Base-by-base conservation (phyloP, 1,284 basidiomycete species). In the Athelia sp. region DNA sequence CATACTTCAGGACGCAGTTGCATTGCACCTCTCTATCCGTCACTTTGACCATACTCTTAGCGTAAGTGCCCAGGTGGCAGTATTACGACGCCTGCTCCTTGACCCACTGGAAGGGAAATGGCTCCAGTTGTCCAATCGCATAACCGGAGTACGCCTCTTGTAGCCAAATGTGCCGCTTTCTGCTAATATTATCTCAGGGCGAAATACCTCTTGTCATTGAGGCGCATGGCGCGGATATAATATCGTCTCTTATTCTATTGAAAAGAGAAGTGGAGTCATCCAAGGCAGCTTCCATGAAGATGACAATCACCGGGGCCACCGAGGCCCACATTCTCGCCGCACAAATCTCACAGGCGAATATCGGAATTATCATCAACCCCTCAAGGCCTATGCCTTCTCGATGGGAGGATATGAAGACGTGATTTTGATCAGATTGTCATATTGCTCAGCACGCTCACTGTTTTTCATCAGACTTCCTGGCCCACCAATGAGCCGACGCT, bases 301-400 rank as follows among this genome's bases (percentile, higher is more conserved):
- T 89, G 60, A 84, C 81, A 2, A 76, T 88, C 47, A 69, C 79
- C 1, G 88, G 90, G 8, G 92, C 74, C 0, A 65, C 79, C 0
- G 93, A 96, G 63, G 82, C 89, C 0, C 78, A 90, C 62, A 66
- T 89, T 4, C 64, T 95, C 26, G 90, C 92, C 2, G 71, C 81
- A 43, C 83, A 93, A 56, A 69, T 97, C 14, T 86, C 81, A 0
- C 68, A 75, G 43, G 84, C 84, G 1, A 68, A 79, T 26, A 77
- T 95, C 11, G 88, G 89, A 15, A 84, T 96, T 21, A 78, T 97
- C 44, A 3, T 54, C 55, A 3, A 53, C 53, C 13, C 45, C 48
- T 45, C 54, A 21, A 47, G 61, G 62, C 6, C 56, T 57, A 15
- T 67, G 69, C 21, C 57, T 68, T 18, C 70, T 72, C 11, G 10